Percentiles rank a stretch among this genome's conserved stretches.
Evolutionary conservation across 2,329 filamentous ascomycete genomes (phyloP).

Genomic region (Huntiella decipiens): DNA sequence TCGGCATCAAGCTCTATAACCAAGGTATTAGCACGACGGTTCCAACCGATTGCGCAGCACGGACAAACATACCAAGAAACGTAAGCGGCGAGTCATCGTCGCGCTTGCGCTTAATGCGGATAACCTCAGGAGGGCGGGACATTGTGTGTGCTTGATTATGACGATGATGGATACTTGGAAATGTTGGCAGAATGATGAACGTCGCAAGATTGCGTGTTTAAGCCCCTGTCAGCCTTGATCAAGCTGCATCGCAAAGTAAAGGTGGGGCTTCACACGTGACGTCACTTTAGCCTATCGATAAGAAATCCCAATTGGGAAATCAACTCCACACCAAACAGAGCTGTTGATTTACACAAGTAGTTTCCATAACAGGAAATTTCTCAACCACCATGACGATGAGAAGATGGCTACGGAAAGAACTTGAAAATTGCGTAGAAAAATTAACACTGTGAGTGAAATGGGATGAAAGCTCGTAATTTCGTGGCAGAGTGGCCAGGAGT

Average conservation of each 20-base stretch:
- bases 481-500: too few species aligned
- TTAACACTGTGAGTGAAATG: too few species aligned
- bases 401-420: too few species aligned
- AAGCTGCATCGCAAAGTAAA: neutral
- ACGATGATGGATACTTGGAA: neutral
- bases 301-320: neutral
- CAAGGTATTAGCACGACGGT: neutral
- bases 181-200: neutral
- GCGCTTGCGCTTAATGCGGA: conserved; percentile 43
- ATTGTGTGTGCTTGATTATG: conserved; percentile 18
- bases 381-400: too few species aligned
- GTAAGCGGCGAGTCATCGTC: conserved; percentile 33
- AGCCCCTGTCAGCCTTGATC: neutral
- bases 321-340: too few species aligned
- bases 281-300: conserved; percentile 1
- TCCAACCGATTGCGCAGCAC: neutral
- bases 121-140: conserved; percentile 38
- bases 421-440: too few species aligned
- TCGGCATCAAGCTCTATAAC: conserved; percentile 30
- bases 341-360: too few species aligned
- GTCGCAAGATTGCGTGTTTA: neutral
- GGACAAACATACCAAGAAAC: conserved; percentile 28
- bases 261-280: conserved; percentile 1
- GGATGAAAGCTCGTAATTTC: too few species aligned
- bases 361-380: too few species aligned